Evolutionary conservation across 805 yeast genomes (phyloP), one percentile per base, ranked within the genome.

Genomic region (Schwanniomyces yamadae): DNA sequence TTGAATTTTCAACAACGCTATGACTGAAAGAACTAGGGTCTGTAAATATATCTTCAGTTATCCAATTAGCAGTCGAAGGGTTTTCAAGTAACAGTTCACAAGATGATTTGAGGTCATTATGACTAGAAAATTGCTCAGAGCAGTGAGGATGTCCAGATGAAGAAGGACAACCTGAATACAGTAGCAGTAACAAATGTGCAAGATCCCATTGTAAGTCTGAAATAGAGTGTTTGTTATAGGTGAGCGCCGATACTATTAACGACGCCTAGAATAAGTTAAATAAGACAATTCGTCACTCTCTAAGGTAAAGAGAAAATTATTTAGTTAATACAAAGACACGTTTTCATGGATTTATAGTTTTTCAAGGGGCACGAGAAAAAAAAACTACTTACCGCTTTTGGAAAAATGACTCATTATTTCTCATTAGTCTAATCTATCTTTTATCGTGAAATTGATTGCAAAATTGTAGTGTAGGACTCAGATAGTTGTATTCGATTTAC

Each of bases 181-280:
- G 5, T 10, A 18, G 25, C 25, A 9, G 36, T 6, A 16, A 25
- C 23, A 25, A 33, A 8, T 33, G 11, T 10, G 23, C 9, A 13
- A 34, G 12, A 17, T 30, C 34, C 39, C 33, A 23, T 29, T 14
- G 8, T 35, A 30, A 28, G n/a, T 23, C 24, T 21, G 34, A 33
- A 26, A 33, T 29, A n/a, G 29, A 24, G 15, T 15, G 11, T 22
- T 12, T 23, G 23, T 5, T 29, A 20, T 5, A 14, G 23, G 5
- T 29, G 11, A 19, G 32, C 36, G 40, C 26, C 40, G 35, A n/a
- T 13, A 12, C 10, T 31, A 13, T 14, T 36, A 24, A 14, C 32
- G 35, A 26, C 38, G 38, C 27, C 15, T 8, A 15, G 16, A 26
- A 19, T 5, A 15, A 23, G 16, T n/a, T 23, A 5, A 23, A 16